A percentile compares a stretch with the other conserved stretches of the same genome.
Conservation (phyloP, 345 rosid species). For the Camelina hispida region DNA sequence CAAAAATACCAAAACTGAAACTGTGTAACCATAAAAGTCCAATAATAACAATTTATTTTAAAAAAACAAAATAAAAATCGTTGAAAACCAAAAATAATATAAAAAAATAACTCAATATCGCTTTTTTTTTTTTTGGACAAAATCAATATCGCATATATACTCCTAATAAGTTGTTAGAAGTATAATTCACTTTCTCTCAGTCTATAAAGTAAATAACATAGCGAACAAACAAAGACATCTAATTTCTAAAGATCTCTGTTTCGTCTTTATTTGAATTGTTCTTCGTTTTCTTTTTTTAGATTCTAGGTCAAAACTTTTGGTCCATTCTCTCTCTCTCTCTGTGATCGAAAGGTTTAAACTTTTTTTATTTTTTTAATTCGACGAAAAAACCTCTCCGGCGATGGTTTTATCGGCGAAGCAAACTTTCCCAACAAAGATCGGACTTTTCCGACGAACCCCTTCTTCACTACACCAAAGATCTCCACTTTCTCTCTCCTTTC, state of each 20-base stretch:
- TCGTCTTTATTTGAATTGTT: slow-evolving; percentile 29
- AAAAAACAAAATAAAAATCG: background rate
- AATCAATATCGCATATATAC: slow-evolving; percentile 22
- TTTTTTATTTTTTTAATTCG: background rate
- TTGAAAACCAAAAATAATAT: too few species aligned
- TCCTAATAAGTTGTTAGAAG: background rate
- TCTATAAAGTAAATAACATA: slow-evolving; percentile 14
- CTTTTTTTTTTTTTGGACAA: too few species aligned
- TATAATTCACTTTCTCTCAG: background rate
- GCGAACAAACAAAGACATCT: slow-evolving; percentile 11
- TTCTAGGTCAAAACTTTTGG: slow-evolving; percentile 33
- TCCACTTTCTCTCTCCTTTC: slow-evolving; percentile 48
- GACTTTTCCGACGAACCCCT: slow-evolving; percentile 45
- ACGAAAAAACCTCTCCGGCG: slow-evolving; percentile 4
- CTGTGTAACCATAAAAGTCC: background rate
- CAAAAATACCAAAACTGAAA: background rate
- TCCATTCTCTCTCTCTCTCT: background rate
- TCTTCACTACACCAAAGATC: slow-evolving; percentile 42
- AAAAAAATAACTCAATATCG: too few species aligned
- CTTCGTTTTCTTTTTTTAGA: slow-evolving; percentile 2
- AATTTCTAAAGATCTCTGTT: background rate
- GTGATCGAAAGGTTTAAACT: slow-evolving; percentile 2
- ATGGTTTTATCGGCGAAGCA: slow-evolving; percentile 47
- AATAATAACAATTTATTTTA: background rate
- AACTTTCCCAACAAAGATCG: slow-evolving; percentile 43